Conservation (phyloP, 441 rosid species). For the Euphorbia celastroides region DNA sequence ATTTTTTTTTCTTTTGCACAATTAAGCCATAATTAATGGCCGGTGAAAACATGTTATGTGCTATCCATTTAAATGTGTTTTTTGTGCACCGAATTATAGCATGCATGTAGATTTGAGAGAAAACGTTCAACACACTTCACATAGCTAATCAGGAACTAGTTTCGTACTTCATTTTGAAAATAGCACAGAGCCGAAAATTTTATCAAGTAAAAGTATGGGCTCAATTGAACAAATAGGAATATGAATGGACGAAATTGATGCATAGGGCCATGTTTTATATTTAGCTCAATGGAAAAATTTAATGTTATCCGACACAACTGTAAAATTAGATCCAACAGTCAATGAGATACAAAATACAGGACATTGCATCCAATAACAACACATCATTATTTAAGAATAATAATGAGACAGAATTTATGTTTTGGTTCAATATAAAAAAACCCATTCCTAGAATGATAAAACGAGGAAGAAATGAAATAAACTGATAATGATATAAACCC, state of each 20-base stretch:
- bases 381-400: not conserved
- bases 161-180: not conserved
- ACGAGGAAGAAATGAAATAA: not conserved
- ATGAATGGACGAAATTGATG: not conserved
- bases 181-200: not conserved
- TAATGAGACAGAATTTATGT: not conserved
- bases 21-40: not conserved
- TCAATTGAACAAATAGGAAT: not conserved
- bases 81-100: not conserved
- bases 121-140: not conserved
- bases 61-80: not conserved
- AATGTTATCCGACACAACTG: not conserved
- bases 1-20: not conserved
- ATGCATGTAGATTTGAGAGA: not conserved
- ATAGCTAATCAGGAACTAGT: not conserved
- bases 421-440: not conserved
- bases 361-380: not conserved
- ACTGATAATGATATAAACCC: not conserved
- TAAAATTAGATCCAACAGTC: not conserved
- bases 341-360: not conserved
- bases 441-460: not conserved
- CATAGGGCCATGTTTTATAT: not conserved
- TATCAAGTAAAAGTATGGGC: not conserved
- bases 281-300: not conserved
- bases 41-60: not conserved